phyloP scores from a whole-genome alignment of 1,284 basidiomycete species.

The Ustilago shanxiensis region DNA sequence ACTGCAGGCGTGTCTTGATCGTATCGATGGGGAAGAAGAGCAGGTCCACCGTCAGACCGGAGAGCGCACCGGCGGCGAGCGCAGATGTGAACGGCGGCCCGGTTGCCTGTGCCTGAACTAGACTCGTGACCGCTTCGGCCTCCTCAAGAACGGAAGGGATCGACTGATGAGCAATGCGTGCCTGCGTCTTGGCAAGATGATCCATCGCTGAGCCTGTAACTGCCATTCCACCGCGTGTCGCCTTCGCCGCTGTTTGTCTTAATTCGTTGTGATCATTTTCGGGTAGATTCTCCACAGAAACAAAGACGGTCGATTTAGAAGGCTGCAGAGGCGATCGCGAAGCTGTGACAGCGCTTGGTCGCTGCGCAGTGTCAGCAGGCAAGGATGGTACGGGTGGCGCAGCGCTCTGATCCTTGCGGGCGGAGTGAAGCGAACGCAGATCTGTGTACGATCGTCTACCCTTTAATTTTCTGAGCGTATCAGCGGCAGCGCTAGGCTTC shows the following conservation, averaged over 20 bases:
- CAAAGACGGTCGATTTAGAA: slow-evolving; percentile 23
- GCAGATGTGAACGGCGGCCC: slow-evolving; percentile 44
- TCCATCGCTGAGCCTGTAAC: slow-evolving; percentile 16
- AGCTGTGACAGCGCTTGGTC: background rate
- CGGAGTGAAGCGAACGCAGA: slow-evolving; percentile 13
- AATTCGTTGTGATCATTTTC: slow-evolving; percentile 3
- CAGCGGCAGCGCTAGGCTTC: slow-evolving; percentile 14
- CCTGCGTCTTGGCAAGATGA: slow-evolving; percentile 10
- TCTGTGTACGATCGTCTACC: slow-evolving; percentile 25
- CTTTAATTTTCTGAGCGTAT: slow-evolving; percentile 33
- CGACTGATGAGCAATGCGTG: slow-evolving; percentile 25
- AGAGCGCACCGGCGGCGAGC: slow-evolving; percentile 60
- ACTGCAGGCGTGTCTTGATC: slow-evolving; percentile 93
- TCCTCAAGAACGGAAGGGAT: slow-evolving; percentile 45
- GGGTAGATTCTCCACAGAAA: slow-evolving; percentile 25
- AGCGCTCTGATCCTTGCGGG: slow-evolving; percentile 10
- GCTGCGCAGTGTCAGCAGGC: background rate
- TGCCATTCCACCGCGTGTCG: background rate
- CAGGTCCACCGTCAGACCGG: slow-evolving; percentile 76
- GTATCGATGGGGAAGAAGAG: slow-evolving; percentile 98
- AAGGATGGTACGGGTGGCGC: slow-evolving; percentile 9
- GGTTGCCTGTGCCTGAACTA: background rate
- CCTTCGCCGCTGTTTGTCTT: background rate
- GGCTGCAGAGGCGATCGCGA: slow-evolving; percentile 9
- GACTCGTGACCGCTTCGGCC: background rate